phyloP scores from a whole-genome alignment of 1,139 yeast genomes.

The Pneumocystis sp. region DNA sequence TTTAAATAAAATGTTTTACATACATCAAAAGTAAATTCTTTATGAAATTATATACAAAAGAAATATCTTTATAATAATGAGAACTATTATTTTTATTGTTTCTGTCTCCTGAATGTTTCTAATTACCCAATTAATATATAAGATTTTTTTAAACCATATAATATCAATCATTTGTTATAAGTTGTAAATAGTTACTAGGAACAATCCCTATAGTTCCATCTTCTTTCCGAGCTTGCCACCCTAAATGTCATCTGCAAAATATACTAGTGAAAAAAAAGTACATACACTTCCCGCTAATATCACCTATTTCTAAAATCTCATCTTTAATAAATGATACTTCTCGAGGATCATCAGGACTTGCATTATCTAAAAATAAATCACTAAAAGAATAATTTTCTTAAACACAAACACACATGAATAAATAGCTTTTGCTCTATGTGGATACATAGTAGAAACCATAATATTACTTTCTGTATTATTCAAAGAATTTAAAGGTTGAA shows the following conservation, averaged over 20 bases:
- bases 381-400: not conserved
- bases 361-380: conserved; percentile 33
- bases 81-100: not conserved
- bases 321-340: conserved; percentile 85
- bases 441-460: conserved; percentile 42
- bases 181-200: conserved; percentile 58
- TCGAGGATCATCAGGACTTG: conserved; percentile 88
- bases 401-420: conserved; percentile 34
- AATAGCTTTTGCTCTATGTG: conserved; percentile 73
- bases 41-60: not conserved
- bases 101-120: not conserved
- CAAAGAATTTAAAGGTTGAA: not conserved
- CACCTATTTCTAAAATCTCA: conserved; percentile 79
- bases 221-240: conserved; percentile 94
- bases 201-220: conserved; percentile 93
- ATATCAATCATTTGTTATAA: not conserved
- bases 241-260: not conserved
- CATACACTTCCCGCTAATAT: conserved; percentile 65
- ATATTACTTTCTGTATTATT: conserved; percentile 16
- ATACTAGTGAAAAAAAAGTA: not conserved
- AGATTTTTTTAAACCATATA: not conserved
- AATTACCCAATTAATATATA: not conserved
- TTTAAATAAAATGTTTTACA: not conserved
- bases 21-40: not conserved
- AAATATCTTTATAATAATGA: not conserved